Percentiles rank a stretch among this genome's conserved stretches.
Conservation (phyloP, 768 basidiomycete species). For the Mycena leptocephala region DNA sequence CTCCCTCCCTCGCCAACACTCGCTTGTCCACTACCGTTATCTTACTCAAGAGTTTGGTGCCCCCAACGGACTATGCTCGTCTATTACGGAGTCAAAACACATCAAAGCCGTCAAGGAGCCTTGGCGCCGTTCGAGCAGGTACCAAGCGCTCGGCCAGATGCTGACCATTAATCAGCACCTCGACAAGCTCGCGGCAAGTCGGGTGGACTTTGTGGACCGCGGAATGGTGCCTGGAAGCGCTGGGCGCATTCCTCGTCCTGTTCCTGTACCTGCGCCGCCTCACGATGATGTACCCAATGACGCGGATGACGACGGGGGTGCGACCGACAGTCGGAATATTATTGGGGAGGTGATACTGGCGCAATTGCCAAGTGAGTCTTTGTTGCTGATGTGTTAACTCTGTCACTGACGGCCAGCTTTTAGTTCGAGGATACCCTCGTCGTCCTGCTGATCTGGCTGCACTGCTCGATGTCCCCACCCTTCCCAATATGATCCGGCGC, state of each 20-base stretch:
- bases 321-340: not conserved
- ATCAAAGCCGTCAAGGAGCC: not conserved
- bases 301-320: not conserved
- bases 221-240: not conserved
- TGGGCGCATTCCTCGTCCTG: not conserved
- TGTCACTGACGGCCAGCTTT: too few relatives aligned
- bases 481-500: too few relatives aligned
- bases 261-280: not conserved
- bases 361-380: not conserved
- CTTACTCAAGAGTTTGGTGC: not conserved
- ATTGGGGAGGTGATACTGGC: not conserved
- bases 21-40: not conserved
- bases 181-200: not conserved
- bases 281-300: too few relatives aligned
- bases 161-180: not conserved
- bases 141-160: not conserved
- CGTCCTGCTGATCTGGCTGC: too few relatives aligned
- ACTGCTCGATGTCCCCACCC: too few relatives aligned
- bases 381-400: too few relatives aligned
- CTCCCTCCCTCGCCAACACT: not conserved
- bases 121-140: not conserved
- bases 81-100: too few relatives aligned
- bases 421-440: not conserved
- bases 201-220: not conserved
- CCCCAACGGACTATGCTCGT: not conserved